These are phyloP conservation scores for Phytopythium helicoides DNA, from an alignment of 352 stramenopile species.

Conservation along the genomic window DNA sequence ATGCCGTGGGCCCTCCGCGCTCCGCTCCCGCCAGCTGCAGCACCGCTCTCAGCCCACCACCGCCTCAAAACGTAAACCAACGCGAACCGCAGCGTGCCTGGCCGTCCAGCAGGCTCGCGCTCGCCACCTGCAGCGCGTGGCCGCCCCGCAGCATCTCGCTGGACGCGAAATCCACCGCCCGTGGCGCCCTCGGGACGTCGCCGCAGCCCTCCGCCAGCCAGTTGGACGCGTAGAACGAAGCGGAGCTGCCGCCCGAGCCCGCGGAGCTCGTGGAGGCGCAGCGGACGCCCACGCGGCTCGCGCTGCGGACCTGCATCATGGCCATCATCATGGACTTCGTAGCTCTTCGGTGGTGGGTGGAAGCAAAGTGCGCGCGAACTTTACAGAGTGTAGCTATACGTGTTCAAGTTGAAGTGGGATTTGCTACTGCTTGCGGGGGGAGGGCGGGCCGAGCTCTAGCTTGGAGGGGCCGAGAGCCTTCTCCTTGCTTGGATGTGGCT, in stretches of 20 bases:
- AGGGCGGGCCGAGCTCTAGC: too few relatives aligned
- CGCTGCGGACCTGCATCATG: background rate
- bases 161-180: conserved; percentile 33
- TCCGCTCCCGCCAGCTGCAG: conserved; percentile 28
- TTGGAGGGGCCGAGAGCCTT: background rate
- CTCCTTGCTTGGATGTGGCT: conserved; percentile 21
- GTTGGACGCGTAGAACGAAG: conserved; percentile 20
- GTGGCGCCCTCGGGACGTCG: conserved; percentile 44
- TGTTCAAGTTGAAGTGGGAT: too few relatives aligned
- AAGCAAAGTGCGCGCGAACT: too few relatives aligned
- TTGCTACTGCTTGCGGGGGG: too few relatives aligned
- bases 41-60: background rate
- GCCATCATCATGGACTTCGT: too few relatives aligned
- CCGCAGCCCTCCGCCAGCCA: conserved; percentile 72
- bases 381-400: too few relatives aligned
- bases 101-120: conserved; percentile 39
- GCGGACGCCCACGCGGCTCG: background rate
- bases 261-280: conserved; percentile 9
- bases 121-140: conserved; percentile 61
- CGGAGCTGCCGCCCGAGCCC: background rate
- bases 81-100: conserved; percentile 16
- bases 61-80: background rate
- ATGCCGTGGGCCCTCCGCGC: conserved; percentile 31
- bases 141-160: conserved; percentile 75
- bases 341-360: too few relatives aligned